Evolutionary conservation across 768 basidiomycete species (phyloP).

Genomic region (Kwoniella bestiolae): DNA sequence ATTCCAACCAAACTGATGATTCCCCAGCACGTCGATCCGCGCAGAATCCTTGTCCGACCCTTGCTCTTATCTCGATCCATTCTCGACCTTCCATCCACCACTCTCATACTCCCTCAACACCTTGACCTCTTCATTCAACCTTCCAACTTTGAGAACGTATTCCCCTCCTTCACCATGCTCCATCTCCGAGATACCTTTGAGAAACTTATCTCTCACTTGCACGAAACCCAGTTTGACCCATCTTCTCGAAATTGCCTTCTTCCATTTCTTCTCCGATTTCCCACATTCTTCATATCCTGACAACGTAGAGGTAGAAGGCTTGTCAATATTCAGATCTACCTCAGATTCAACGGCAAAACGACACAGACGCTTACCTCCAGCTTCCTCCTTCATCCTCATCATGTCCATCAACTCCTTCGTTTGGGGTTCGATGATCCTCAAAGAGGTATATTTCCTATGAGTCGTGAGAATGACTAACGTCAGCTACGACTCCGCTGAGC

Average conservation of each 20-base stretch:
- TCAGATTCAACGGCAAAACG: background rate
- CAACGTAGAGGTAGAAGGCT: background rate
- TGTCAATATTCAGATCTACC: background rate
- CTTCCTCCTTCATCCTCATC: background rate
- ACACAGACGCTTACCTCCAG: background rate
- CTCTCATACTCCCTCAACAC: background rate
- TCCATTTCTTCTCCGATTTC: background rate
- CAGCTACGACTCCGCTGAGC: too few species aligned
- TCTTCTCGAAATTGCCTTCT: background rate
- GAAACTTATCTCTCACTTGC: background rate
- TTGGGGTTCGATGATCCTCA: background rate
- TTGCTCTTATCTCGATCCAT: background rate
- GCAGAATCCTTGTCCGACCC: too few species aligned
- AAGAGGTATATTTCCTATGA: background rate
- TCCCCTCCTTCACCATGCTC: background rate
- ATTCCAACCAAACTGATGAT: too few species aligned
- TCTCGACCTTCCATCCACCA: background rate
- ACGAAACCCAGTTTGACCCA: background rate
- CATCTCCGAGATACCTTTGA: background rate
- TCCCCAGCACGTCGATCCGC: too few species aligned
- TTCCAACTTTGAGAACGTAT: background rate
- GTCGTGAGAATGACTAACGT: too few species aligned
- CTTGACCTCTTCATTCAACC: background rate
- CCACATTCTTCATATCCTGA: background rate
- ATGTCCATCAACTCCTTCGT: background rate